phyloP scores from a whole-genome alignment of 306 rosid species.

The Medicago lupulina region DNA sequence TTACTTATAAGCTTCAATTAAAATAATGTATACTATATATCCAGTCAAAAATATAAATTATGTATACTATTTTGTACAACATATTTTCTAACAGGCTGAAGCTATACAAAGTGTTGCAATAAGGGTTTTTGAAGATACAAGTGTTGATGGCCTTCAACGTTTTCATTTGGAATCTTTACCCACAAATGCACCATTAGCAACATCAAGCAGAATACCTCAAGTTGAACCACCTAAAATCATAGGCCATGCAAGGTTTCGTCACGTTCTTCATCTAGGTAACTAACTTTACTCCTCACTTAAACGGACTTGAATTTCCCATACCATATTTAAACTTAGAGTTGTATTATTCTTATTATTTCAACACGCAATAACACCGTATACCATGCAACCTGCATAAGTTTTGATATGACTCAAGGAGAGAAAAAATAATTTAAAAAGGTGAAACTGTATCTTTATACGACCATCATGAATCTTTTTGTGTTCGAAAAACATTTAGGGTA shows the following conservation, averaged over 20 bases:
- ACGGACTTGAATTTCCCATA: neutral
- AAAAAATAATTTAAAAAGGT: no score
- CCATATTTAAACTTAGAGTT: no score
- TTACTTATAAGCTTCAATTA: neutral
- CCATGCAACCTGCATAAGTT: no score
- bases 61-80: neutral
- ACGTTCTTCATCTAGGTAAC: neutral
- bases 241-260: conserved; percentile 3
- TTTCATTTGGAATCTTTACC: neutral
- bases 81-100: neutral
- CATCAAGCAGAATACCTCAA: neutral
- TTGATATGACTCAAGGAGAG: no score
- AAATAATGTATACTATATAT: neutral
- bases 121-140: neutral
- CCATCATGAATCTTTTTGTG: no score
- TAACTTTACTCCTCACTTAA: neutral
- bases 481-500: no score
- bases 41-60: no score
- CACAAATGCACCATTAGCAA: neutral
- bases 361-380: no score
- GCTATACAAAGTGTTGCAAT: neutral
- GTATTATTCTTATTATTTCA: no score
- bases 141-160: neutral
- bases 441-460: no score
- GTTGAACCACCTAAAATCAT: neutral